These are phyloP conservation scores for Lichenothelia convexa DNA, from an alignment of 495 filamentous ascomycete species.

Conservation along the genomic window DNA sequence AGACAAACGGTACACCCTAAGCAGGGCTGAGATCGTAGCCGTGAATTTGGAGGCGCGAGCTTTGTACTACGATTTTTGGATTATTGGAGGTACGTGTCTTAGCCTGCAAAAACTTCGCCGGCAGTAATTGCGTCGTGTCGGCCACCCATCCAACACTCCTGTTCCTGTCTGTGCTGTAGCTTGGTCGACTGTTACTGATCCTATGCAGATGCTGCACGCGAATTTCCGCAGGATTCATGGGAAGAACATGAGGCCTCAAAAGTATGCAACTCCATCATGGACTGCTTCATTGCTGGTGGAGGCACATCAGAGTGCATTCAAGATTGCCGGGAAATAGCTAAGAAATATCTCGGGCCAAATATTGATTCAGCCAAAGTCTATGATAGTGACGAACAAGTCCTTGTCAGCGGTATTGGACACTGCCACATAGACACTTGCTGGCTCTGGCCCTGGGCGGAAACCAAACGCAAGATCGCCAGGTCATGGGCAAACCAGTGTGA, in stretches of 20 bases:
- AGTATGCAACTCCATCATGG: constrained; percentile 71
- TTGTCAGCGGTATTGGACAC: constrained; percentile 81
- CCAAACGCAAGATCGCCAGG: constrained; percentile 85
- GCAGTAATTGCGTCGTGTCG: too few relatives aligned
- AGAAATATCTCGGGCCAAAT: constrained; percentile 60
- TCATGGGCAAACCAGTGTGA: constrained; percentile 95
- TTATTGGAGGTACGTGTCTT: constrained; percentile 44
- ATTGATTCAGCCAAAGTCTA: constrained; percentile 78
- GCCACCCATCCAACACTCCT: too few relatives aligned
- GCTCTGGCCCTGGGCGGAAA: constrained; percentile 99
- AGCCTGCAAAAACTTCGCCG: too few relatives aligned
- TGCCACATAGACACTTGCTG: constrained; percentile 97
- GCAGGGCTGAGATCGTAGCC: constrained; percentile 69
- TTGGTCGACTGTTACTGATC: background rate
- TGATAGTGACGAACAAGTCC: constrained; percentile 44
- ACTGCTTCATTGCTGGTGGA: constrained; percentile 65
- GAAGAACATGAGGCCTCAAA: constrained; percentile 74
- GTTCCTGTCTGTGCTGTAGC: too few relatives aligned
- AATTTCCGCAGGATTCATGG: constrained; percentile 23
- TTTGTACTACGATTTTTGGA: constrained; percentile 85
- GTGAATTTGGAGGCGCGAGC: constrained; percentile 72
- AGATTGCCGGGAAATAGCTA: constrained; percentile 62
- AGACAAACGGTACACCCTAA: constrained; percentile 58
- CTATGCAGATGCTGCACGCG: constrained; percentile 16
- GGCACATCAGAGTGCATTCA: constrained; percentile 56